Conservation (phyloP, 495 filamentous ascomycete genomes). For the Rostrohypoxylon terebratum region DNA sequence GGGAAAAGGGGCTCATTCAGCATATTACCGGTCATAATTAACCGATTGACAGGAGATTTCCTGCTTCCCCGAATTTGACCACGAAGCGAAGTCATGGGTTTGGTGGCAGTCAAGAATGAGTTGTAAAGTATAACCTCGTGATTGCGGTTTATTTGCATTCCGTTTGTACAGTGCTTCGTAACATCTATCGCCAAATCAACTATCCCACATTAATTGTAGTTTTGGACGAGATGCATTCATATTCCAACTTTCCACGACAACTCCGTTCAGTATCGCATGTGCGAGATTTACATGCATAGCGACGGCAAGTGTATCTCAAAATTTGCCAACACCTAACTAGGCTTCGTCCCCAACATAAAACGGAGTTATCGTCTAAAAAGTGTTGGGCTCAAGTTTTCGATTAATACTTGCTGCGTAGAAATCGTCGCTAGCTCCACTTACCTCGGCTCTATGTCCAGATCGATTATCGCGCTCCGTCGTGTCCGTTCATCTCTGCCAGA, state of each 20-base stretch:
- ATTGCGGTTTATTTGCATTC: too few relatives aligned
- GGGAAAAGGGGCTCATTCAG: neutral
- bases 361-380: neutral
- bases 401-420: neutral
- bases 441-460: conserved; percentile 17
- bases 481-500: neutral
- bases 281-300: neutral
- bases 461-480: neutral
- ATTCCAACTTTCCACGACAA: too few relatives aligned
- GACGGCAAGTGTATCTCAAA: neutral
- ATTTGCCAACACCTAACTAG: neutral
- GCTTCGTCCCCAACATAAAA: neutral
- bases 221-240: too few relatives aligned
- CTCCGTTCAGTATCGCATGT: too few relatives aligned
- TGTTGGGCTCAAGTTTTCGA: neutral
- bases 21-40: neutral
- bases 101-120: too few relatives aligned
- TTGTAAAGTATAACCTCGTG: too few relatives aligned
- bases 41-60: neutral
- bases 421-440: conserved; percentile 19
- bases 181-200: too few relatives aligned
- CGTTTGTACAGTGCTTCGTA: too few relatives aligned
- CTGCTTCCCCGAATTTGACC: too few relatives aligned
- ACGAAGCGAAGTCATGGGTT: too few relatives aligned
- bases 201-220: too few relatives aligned